phyloP scores from a whole-genome alignment of 192 early-diverging fungal genomes.

The Backusella macrospora region DNA sequence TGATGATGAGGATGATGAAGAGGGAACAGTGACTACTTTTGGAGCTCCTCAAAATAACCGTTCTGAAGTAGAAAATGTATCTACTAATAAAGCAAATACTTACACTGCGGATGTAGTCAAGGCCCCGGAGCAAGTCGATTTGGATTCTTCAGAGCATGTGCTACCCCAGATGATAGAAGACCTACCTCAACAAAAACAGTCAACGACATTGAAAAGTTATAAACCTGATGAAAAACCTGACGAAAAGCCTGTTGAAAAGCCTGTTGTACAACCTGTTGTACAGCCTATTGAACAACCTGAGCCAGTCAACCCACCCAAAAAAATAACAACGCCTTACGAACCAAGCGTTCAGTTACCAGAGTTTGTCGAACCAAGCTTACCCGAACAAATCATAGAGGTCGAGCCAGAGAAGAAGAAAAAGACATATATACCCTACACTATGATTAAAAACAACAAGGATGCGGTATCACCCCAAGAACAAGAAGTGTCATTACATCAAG shows the following conservation, averaged over 20 bases:
- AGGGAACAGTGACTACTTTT: neutral
- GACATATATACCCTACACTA: too few species aligned
- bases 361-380: neutral
- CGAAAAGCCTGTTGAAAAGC: neutral
- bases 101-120: neutral
- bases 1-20: slow-evolving; percentile 2
- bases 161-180: neutral
- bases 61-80: too few species aligned
- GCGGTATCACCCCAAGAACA: neutral
- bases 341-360: neutral
- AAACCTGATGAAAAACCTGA: neutral
- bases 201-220: neutral
- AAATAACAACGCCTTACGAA: neutral
- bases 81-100: neutral
- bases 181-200: neutral
- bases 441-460: neutral
- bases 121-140: neutral
- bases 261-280: too few species aligned
- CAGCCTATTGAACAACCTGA: too few species aligned
- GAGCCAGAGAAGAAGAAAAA: neutral
- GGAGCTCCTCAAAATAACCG: neutral
- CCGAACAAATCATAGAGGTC: neutral
- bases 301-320: neutral
- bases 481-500: neutral
- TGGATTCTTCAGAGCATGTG: neutral